phyloP scores from a whole-genome alignment of 2,329 filamentous ascomycete genomes.

The Cephalotrichum gorgonifer region DNA sequence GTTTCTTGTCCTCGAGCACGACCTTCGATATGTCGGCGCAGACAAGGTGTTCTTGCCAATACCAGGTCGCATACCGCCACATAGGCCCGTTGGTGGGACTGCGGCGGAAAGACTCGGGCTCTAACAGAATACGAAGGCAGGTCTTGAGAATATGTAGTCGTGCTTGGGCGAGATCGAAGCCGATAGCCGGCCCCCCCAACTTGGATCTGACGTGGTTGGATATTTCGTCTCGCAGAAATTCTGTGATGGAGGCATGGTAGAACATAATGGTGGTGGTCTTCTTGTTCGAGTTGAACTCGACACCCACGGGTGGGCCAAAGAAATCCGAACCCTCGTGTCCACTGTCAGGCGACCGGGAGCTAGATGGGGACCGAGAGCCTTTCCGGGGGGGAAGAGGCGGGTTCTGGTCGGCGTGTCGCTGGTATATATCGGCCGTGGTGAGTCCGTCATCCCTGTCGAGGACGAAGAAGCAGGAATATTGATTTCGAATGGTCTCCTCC shows the following conservation, averaged over 20 bases:
- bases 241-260: conserved; percentile 27
- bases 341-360: conserved; percentile 9
- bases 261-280: conserved; percentile 26
- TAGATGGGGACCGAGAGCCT: neutral
- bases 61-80: conserved; percentile 30
- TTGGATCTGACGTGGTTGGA: conserved; percentile 10
- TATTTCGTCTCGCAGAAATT: conserved; percentile 24
- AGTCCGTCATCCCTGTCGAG: conserved; percentile 32
- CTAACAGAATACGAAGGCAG: conserved; percentile 28
- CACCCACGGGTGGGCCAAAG: conserved; percentile 18
- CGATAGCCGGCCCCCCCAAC: conserved; percentile 14
- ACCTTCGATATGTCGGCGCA: conserved; percentile 19
- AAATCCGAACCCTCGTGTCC: conserved; percentile 15
- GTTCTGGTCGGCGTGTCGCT: conserved; percentile 2
- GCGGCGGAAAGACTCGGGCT: conserved; percentile 9
- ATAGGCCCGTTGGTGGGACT: conserved; percentile 2
- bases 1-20: conserved; percentile 17
- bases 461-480: conserved; percentile 35
- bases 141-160: conserved; percentile 25
- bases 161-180: conserved; percentile 22
- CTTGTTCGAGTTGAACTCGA: conserved; percentile 31
- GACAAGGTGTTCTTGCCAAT: conserved; percentile 31
- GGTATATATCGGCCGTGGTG: conserved; percentile 24
- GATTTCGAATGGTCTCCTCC: conserved; percentile 30
- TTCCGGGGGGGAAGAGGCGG: neutral